Base-by-base conservation (phyloP, 2,329 filamentous ascomycete species). In the Coniella vitis region DNA sequence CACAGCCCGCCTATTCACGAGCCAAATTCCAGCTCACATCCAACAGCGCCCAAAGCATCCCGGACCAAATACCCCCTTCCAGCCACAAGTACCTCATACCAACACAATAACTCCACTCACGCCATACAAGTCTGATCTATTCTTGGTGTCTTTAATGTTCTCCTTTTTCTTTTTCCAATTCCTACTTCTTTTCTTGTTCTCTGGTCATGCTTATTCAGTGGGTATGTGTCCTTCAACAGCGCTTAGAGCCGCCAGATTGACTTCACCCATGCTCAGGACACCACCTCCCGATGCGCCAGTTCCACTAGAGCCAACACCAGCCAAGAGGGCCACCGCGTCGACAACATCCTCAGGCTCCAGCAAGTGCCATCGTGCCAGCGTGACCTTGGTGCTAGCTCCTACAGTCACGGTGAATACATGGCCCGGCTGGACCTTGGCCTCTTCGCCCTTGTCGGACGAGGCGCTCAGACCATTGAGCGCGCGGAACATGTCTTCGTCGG, bases 401-500 rank as follows among this genome's bases (percentile, higher is more conserved):
- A 97, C 88, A 0, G 90, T 95, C 38, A 95, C 88, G 2, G 89
- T 88, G 68, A 94, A 97, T 54, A 95, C 80, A 60, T 90, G 80
- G 32, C 88, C 71, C 63, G 67, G 68, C 55, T 61, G 76, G 65
- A 68, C 83, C 62, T 65, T 76, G n/a, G 75, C 75, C 58, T 80
- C 79, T 59, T 83, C 78, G 36, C 82, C 80, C 62, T 61, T 76
- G 65, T 42, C 54, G 54, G 22, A 55, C 39, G 61, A 56, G 0
- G 58, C 75, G 2, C 72, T 75, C 4, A 78, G 64, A 1, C 69
- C 72, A 59, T 82, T 82, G 38, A 97, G 76, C 13, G 89, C 84
- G 48, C 88, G 86, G 79, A 97, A 97, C 81, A 84, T 83, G 84
- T 95, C 91, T 76, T 98, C 93, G 63, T 98, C 93, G 5, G 93